Conservation (phyloP, 371 early-diverging fungal genomes). For the Cladochytrium tenue region DNA sequence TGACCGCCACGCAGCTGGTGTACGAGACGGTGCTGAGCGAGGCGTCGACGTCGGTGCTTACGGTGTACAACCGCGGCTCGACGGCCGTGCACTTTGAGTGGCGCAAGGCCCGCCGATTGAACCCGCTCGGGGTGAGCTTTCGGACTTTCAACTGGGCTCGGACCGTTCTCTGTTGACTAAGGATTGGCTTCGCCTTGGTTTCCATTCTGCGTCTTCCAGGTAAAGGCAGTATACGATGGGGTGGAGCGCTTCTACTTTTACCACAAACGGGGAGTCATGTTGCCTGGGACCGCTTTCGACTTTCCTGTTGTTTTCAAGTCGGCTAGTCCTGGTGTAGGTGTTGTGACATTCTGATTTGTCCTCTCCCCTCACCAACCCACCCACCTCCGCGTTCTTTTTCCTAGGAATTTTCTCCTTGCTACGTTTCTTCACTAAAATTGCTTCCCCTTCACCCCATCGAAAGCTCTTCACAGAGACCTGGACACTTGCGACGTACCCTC, state of each 20-base stretch:
- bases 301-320: conserved; percentile 49
- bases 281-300: conserved; percentile 51
- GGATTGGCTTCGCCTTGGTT: no score
- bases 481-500: conserved; percentile 29
- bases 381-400: background rate
- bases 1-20: conserved; percentile 33
- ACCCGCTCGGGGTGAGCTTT: conserved; percentile 29
- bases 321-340: conserved; percentile 40
- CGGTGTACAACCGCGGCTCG: conserved; percentile 44
- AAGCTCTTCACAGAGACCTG: conserved; percentile 43
- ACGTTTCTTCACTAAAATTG: background rate
- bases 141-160: no score
- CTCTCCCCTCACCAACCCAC: background rate
- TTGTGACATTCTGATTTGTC: background rate
- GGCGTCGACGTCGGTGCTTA: conserved; percentile 39
- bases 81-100: conserved; percentile 44
- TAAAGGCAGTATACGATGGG: conserved; percentile 28
- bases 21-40: conserved; percentile 32
- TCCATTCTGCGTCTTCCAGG: conserved; percentile 16
- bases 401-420: background rate
- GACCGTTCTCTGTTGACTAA: no score
- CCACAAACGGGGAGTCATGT: conserved; percentile 42
- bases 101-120: conserved; percentile 22
- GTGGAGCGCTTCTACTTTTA: conserved; percentile 46
- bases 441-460: background rate